Conservation (phyloP, 441 rosid genomes). For the Jatropha multifida region DNA sequence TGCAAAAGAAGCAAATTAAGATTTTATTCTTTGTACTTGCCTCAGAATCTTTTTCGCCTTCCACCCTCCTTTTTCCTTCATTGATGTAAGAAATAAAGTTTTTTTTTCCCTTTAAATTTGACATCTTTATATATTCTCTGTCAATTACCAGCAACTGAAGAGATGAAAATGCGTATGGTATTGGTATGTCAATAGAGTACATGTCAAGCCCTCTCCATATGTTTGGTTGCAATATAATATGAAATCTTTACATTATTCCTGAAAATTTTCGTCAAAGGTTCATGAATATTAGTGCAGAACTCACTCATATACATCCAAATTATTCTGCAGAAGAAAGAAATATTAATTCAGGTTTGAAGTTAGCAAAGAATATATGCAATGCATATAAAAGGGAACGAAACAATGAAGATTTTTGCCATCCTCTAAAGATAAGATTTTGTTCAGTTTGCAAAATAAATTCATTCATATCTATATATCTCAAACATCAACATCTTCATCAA, state of each 20-base stretch:
- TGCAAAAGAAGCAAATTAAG: constrained; percentile 9
- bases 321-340: not conserved
- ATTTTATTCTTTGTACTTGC: constrained; percentile 25
- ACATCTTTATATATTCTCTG: not conserved
- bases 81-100: not conserved
- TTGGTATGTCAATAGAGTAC: not conserved
- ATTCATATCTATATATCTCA: not conserved
- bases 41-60: constrained; percentile 18
- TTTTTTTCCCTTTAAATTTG: no score
- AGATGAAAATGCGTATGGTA: not conserved
- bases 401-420: not conserved
- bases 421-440: constrained; percentile 3
- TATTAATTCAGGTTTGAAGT: not conserved
- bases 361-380: constrained; percentile 8
- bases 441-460: not conserved
- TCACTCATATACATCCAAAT: not conserved
- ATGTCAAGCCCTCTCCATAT: no score
- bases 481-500: not conserved
- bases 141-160: not conserved
- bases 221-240: not conserved
- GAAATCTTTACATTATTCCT: not conserved
- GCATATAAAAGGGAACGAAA: not conserved
- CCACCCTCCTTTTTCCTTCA: not conserved
- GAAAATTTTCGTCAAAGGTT: not conserved
- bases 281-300: not conserved